Conservation (phyloP, 202 grass and related monocot genomes). For the Elaeis oleifera region DNA sequence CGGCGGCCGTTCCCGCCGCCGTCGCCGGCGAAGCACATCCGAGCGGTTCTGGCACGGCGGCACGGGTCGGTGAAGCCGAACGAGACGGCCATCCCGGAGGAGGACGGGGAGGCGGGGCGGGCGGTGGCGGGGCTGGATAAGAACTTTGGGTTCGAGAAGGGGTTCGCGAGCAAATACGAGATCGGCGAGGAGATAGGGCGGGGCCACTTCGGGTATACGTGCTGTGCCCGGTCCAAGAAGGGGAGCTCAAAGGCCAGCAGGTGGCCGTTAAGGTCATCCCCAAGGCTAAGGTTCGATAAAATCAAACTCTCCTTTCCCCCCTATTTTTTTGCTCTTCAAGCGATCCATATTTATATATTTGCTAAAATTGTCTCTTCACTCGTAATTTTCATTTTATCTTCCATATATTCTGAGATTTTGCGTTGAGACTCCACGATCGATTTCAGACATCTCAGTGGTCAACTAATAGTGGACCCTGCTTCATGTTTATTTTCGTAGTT, state of each 20-base stretch:
- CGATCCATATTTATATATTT: no score
- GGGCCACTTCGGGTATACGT: conserved; percentile 76
- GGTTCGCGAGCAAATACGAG: conserved; percentile 50
- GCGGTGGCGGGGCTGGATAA: conserved; percentile 49
- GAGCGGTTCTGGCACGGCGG: conserved; percentile 49
- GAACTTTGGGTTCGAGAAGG: conserved; percentile 58
- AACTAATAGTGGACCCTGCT: no score
- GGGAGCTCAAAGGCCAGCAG: conserved; percentile 42
- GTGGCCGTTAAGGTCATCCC: conserved; percentile 83
- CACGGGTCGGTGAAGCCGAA: conserved; percentile 47
- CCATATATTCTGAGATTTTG: no score
- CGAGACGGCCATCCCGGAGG: conserved; percentile 41
- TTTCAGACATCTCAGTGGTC: no score
- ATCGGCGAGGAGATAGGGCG: conserved; percentile 60
- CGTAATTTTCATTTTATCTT: no score
- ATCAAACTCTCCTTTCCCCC: background rate
- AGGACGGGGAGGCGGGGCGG: conserved; percentile 23
- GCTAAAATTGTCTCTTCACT: no score
- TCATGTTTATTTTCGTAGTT: no score
- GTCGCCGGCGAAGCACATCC: conserved; percentile 76
- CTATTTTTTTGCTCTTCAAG: background rate
- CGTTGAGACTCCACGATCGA: no score
- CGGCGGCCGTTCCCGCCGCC: conserved; percentile 63
- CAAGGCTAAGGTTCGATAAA: conserved; percentile 53
- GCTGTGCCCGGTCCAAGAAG: conserved; percentile 51